Evolutionary conservation across 2,329 filamentous ascomycete genomes (phyloP).

Genomic region (Aspergillus sp.): DNA sequence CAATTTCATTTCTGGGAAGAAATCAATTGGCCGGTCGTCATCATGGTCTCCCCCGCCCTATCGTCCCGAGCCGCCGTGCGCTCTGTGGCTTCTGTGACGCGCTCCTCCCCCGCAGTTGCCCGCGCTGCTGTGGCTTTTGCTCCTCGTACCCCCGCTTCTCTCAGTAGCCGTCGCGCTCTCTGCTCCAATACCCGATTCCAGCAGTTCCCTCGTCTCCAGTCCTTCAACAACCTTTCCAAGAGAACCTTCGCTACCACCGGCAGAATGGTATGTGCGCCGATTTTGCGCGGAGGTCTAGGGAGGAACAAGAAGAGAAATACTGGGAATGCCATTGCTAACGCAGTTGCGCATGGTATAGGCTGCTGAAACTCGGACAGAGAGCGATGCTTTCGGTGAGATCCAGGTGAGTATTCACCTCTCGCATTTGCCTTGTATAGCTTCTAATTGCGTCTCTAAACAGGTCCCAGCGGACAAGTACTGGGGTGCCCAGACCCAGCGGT

Average conservation of each 20-base stretch:
- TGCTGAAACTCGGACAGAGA: constrained; percentile 67
- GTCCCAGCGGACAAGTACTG: constrained; percentile 92
- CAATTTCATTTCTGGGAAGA: neutral
- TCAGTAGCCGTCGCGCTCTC: constrained; percentile 21
- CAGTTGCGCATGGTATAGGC: constrained; percentile 18
- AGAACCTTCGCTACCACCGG: constrained; percentile 32
- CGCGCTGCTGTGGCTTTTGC: constrained; percentile 22
- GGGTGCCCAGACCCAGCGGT: constrained; percentile 92
- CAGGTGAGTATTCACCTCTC: constrained; percentile 42
- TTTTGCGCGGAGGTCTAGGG: neutral
- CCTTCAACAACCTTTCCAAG: constrained; percentile 23
- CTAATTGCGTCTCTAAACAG: constrained; percentile 22
- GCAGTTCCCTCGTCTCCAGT: constrained; percentile 33
- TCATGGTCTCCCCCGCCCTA: constrained; percentile 21
- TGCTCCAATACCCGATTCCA: constrained; percentile 25
- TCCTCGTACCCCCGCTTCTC: constrained; percentile 25
- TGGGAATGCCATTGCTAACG: constrained; percentile 5
- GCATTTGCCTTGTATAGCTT: neutral
- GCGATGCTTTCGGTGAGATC: constrained; percentile 95
- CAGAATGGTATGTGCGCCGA: constrained; percentile 29
- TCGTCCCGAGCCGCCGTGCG: constrained; percentile 33
- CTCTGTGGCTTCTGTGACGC: constrained; percentile 25
- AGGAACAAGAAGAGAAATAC: neutral
- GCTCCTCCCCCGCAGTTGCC: constrained; percentile 28
- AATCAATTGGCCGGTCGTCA: constrained; percentile 12